Base-by-base conservation (phyloP, 2,329 filamentous ascomycete species). In the Paecilomyces dactylethromorphus region DNA sequence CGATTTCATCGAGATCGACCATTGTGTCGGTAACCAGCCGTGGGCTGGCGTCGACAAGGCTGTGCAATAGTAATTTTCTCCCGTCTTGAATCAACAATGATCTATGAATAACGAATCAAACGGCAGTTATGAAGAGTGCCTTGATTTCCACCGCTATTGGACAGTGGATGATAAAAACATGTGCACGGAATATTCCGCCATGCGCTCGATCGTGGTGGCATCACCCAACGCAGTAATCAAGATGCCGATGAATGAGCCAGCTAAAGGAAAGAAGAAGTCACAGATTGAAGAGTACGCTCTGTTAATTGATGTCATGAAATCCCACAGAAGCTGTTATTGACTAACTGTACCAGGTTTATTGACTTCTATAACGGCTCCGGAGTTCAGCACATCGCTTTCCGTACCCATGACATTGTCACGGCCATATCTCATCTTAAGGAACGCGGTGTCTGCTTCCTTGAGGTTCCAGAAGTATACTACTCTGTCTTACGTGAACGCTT, bases 201-300 rank as follows among this genome's bases (percentile, higher is more conserved):
- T 96, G 64, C 90, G 87, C 74, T 90, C 85, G 63, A 86, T 96
- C 69, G 92, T 96, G 70, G 93, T 96, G 87, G 85, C 89, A 52
- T 90, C 87, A 24, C 84, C 86, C 58, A 89, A 92, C 78, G 88
- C 92, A 63, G 75, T 87, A 3, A 90, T 96, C 77, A 96, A 96
- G 79, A 96, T 96, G 91, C 92, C 92, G 66, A 93, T 96, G 82
- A 96, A 96, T 79, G 92, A 96, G 79, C 92, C 92, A 1, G 92
- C 92, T 0, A 76, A 81, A 0, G 92, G 91, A 56, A 91, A 92
- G 79, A 92, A 89, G 77, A 90, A 89, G 75, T 90, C 86, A 2
- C 92, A 96, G 77, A 96, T 96, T 63, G 91, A 96, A 75, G 92
- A 96, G 79, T 91, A 85, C 69, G 61, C n/a, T n/a, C 39, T 52